A percentile compares a stretch with the other conserved stretches of the same genome.
These are phyloP conservation scores for Vanrija pseudolonga DNA, from an alignment of 1,284 basidiomycete genomes.

Conservation along the genomic window DNA sequence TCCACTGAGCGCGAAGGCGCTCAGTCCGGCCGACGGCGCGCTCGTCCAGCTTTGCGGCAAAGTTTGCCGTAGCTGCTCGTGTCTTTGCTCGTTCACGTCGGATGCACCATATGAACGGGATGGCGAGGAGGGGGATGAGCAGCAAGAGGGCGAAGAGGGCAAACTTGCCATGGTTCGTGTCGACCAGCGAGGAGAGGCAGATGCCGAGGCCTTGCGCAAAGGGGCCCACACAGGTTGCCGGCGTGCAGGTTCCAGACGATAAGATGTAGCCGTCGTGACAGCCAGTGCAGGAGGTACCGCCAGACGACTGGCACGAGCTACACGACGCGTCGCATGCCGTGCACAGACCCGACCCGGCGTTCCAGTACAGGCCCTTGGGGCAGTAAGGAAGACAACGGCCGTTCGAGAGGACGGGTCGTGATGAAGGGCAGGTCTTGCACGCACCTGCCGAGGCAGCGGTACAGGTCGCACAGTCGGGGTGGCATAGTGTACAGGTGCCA, in stretches of 20 bases:
- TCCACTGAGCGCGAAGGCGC: neutral
- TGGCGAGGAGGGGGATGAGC: slow-evolving; percentile 13
- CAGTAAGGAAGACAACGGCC: slow-evolving; percentile 47
- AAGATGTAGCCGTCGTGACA: slow-evolving; percentile 40
- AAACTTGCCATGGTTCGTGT: slow-evolving; percentile 11
- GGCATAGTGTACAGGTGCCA: slow-evolving; percentile 44
- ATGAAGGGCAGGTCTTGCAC: slow-evolving; percentile 44
- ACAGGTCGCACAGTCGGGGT: slow-evolving; percentile 48
- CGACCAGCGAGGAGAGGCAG: slow-evolving; percentile 43
- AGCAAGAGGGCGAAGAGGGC: slow-evolving; percentile 16
- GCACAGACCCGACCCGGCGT: slow-evolving; percentile 31
- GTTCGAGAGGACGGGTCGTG: slow-evolving; percentile 39
- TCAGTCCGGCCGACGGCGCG: neutral
- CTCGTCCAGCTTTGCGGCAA: slow-evolving; percentile 18
- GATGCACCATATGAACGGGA: slow-evolving; percentile 27
- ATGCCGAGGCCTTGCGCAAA: slow-evolving; percentile 39
- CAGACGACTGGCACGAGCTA: slow-evolving; percentile 29
- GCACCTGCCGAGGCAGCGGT: slow-evolving; percentile 15
- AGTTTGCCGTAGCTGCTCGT: slow-evolving; percentile 32
- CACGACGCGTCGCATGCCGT: slow-evolving; percentile 41
- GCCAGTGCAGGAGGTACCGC: slow-evolving; percentile 35
- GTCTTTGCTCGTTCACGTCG: slow-evolving; percentile 29
- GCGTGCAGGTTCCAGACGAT: slow-evolving; percentile 36
- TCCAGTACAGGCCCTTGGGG: slow-evolving; percentile 36
- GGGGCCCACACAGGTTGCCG: slow-evolving; percentile 24